Base-by-base conservation (phyloP, 805 yeast genomes). In the Hanseniaspora lachancei region DNA sequence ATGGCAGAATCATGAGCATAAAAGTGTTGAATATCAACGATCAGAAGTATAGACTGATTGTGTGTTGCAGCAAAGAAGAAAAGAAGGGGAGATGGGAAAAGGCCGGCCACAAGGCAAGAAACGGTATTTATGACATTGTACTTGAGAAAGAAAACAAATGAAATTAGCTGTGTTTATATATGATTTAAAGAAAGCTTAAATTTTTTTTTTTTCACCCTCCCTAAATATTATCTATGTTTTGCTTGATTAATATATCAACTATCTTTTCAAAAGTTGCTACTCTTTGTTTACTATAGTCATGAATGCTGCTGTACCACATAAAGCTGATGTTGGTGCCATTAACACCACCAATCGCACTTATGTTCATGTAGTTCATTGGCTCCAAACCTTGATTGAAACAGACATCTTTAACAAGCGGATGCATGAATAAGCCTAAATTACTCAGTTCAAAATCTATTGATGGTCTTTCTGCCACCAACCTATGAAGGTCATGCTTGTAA, bases 51-150 rank as follows among this genome's bases (percentile, higher is more conserved):
- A 75, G 80, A 60, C 70, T 88, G 12, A 71, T 78, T 60, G 91
- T 85, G 0, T 74, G 87, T 39, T 73, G 86, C 5, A 78, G 91
- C 42, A 87, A 89, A 68, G 96, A 91, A 69, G 95, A 85, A 65
- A 80, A 84, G 65, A 73, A 86, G 57, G 97, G 96, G 40, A 81
- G 97, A 66, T 89, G 96, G 96, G 68, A 81, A 27, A 73, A 76
- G 47, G 74, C 77, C 54, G 73, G 77, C 39, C 73, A 74, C 27
- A 86, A 86, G 8, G 83, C 84, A 34, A 79, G 91, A 67, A 87
- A 86, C 69, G 87, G 87, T 57, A 73, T 87, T 60, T 79, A 75
- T 62, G 77, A 82, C 10, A 78, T 76, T 57, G 72, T 72, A 29
- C 71, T 79, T 56, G 74, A 66, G 47, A 75, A 72, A 58, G 61